These are phyloP conservation scores for Phylloporus arenicola DNA, from an alignment of 768 basidiomycete genomes.

Conservation along the genomic window DNA sequence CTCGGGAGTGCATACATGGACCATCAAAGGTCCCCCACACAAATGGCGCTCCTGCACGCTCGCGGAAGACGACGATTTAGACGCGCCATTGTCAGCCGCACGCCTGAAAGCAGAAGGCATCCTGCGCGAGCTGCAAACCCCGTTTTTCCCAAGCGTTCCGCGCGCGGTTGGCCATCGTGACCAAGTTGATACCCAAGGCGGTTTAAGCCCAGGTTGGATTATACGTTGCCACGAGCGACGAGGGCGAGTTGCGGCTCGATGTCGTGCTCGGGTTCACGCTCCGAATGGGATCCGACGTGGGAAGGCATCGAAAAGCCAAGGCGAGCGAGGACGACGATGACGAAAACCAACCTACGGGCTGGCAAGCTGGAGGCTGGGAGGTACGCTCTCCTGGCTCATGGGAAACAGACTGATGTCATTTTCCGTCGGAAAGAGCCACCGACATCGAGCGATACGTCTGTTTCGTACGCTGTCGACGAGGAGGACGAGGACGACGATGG, in stretches of 20 bases:
- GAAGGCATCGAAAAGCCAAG: slow-evolving; percentile 29
- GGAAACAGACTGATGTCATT: slow-evolving; percentile 31
- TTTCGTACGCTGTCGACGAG: slow-evolving; percentile 1
- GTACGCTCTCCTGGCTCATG: too few species aligned
- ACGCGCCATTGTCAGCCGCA: slow-evolving; percentile 1
- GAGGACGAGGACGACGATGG: slow-evolving; percentile 52
- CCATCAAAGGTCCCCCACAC: slow-evolving; percentile 81
- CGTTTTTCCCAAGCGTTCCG: slow-evolving; percentile 86
- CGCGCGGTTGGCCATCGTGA: slow-evolving; percentile 78
- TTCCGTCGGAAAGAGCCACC: slow-evolving; percentile 7
- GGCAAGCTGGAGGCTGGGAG: slow-evolving; percentile 85
- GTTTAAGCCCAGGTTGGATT: slow-evolving; percentile 90
- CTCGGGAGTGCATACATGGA: slow-evolving; percentile 54
- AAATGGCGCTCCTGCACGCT: slow-evolving; percentile 90
- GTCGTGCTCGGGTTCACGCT: slow-evolving; percentile 81
- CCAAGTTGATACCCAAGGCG: slow-evolving; percentile 74
- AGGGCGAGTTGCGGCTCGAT: slow-evolving; percentile 77
- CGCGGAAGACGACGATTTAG: background rate
- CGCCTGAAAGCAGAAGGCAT: slow-evolving; percentile 17
- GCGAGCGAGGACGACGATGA: slow-evolving; percentile 23
- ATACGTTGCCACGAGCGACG: slow-evolving; percentile 88
- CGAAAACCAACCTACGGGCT: slow-evolving; percentile 38
- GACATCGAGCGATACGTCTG: slow-evolving; percentile 13
- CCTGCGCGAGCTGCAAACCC: slow-evolving; percentile 53
- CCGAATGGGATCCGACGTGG: slow-evolving; percentile 18